Evolutionary conservation across 768 basidiomycete genomes (phyloP).

Genomic region (Mycena epipterygia): DNA sequence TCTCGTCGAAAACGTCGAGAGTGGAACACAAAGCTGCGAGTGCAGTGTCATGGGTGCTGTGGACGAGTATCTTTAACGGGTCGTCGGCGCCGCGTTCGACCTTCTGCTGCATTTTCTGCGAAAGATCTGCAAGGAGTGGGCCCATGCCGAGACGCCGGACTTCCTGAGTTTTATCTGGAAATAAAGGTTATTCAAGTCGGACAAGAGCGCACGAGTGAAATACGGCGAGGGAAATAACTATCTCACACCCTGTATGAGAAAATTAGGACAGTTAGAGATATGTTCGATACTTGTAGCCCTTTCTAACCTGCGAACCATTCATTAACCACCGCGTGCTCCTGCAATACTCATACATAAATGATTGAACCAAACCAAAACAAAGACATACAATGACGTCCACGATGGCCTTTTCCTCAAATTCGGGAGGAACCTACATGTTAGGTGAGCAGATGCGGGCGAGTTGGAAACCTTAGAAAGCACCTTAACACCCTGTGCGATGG

Average conservation of each 20-base stretch:
- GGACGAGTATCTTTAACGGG: conserved; percentile 74
- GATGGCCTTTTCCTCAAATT: conserved; percentile 75
- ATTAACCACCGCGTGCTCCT: conserved; percentile 81
- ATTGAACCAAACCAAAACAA: not conserved
- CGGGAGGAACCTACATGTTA: conserved; percentile 64
- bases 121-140: conserved; percentile 74
- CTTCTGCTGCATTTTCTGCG: conserved; percentile 74
- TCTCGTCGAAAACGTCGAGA: conserved; percentile 80
- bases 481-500: conserved; percentile 77
- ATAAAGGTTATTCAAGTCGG: conserved; percentile 1
- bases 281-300: not conserved
- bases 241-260: conserved; percentile 57
- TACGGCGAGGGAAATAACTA: conserved; percentile 28
- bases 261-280: conserved; percentile 26
- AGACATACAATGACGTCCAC: conserved; percentile 69
- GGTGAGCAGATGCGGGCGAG: not conserved
- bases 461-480: not conserved
- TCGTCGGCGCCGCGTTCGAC: conserved; percentile 58
- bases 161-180: conserved; percentile 78
- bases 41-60: conserved; percentile 81
- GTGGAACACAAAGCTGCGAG: conserved; percentile 75
- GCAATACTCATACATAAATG: not conserved
- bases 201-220: conserved; percentile 18
- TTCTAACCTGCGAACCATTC: conserved; percentile 82
- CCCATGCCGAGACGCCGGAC: conserved; percentile 85